Percentiles rank a stretch among this genome's conserved stretches.
Conservation (phyloP, 1,284 basidiomycete genomes). For the Trichosporon sp. region DNA sequence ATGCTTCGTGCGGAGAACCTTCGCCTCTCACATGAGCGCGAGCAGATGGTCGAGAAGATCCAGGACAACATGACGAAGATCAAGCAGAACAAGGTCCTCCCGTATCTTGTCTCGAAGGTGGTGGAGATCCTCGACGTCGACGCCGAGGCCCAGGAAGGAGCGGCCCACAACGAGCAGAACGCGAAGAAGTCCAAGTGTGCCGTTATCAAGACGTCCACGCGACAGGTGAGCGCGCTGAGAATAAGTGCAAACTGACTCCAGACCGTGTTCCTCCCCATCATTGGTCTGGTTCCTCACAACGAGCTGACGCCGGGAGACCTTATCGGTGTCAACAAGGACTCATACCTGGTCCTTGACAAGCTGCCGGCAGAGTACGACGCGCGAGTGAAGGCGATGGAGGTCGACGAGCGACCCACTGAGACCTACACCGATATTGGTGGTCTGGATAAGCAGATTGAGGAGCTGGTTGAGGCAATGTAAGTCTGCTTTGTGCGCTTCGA, state of each 20-base stretch:
- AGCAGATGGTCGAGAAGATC: conserved; percentile 96
- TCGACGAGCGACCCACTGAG: conserved; percentile 77
- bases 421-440: conserved; percentile 79
- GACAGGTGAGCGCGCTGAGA: conserved; percentile 62
- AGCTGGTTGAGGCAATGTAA: conserved; percentile 73
- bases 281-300: conserved; percentile 91
- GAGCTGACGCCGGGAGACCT: conserved; percentile 88
- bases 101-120: conserved; percentile 97
- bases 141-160: conserved; percentile 90
- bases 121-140: conserved; percentile 97
- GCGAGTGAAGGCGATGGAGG: conserved; percentile 90
- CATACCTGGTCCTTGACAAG: conserved; percentile 94
- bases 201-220: conserved; percentile 97
- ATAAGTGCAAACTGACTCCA: conserved; percentile 40
- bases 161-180: conserved; percentile 88
- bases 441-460: conserved; percentile 79
- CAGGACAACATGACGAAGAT: conserved; percentile 98
- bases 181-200: conserved; percentile 97
- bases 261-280: conserved; percentile 97
- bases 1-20: conserved; percentile 94
- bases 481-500: conserved; percentile 20
- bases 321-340: conserved; percentile 99
- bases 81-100: conserved; percentile 98
- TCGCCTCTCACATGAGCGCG: conserved; percentile 89
- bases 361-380: conserved; percentile 74